A percentile compares a stretch with the other conserved stretches of the same genome.
Evolutionary conservation across 257 asterid species (phyloP).

Genomic region (Solanum neorickii): DNA sequence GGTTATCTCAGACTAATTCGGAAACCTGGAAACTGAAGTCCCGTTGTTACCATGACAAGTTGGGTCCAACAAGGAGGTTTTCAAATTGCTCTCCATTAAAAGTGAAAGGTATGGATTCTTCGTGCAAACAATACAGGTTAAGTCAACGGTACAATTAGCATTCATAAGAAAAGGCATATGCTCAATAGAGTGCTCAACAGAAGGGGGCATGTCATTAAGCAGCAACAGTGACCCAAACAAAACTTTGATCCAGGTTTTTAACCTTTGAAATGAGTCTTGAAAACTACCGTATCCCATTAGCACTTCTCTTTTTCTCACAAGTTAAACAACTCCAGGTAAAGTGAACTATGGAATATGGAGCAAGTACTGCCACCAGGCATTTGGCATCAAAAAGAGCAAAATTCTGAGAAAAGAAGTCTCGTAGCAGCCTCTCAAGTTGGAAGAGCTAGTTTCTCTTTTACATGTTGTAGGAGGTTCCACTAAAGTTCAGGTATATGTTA

Average conservation of each 20-base stretch:
- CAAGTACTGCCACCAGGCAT: neutral
- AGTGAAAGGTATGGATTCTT: neutral
- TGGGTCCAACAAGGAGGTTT: neutral
- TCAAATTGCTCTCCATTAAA: neutral
- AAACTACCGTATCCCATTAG: neutral
- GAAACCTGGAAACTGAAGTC: neutral
- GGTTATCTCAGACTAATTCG: neutral
- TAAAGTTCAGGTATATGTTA: neutral
- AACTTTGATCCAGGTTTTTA: neutral
- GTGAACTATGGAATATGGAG: neutral
- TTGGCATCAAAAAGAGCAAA: neutral
- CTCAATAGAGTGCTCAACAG: neutral
- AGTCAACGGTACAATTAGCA: neutral
- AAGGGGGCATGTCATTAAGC: neutral
- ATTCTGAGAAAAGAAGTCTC: neutral
- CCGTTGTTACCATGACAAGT: neutral
- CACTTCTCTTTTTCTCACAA: neutral
- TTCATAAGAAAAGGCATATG: neutral
- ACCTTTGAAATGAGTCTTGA: neutral
- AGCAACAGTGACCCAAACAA: neutral
- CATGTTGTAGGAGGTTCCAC: neutral
- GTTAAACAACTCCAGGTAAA: neutral
- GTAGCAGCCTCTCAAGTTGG: neutral
- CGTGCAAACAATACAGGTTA: neutral
- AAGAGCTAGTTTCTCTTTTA: neutral